A percentile compares a stretch with the other conserved stretches of the same genome.
These are phyloP conservation scores for Juglanconis oblonga DNA, from an alignment of 2,329 filamentous ascomycete species.

Conservation along the genomic window DNA sequence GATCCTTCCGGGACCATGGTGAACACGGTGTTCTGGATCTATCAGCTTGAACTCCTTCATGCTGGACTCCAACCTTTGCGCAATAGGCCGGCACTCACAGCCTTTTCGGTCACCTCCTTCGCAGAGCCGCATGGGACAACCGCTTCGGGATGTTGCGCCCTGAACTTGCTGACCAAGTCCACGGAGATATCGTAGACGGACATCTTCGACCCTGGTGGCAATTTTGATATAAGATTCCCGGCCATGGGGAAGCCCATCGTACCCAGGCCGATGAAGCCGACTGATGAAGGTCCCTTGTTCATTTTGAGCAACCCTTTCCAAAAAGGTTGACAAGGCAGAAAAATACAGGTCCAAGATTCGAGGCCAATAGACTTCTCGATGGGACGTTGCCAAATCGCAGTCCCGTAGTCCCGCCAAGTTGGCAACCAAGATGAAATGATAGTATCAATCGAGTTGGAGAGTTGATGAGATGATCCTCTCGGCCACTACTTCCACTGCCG, in stretches of 20 bases:
- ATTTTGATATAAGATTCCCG: slow-evolving; percentile 61
- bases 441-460: too few relatives aligned
- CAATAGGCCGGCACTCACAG: slow-evolving; percentile 45
- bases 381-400: neutral
- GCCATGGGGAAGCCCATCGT: slow-evolving; percentile 61
- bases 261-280: slow-evolving; percentile 54
- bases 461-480: neutral
- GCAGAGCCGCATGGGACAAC: slow-evolving; percentile 49
- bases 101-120: slow-evolving; percentile 59
- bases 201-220: slow-evolving; percentile 53
- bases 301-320: neutral
- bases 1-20: slow-evolving; percentile 65
- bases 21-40: slow-evolving; percentile 56
- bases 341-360: too few relatives aligned
- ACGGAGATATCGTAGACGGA: slow-evolving; percentile 64
- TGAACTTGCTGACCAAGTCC: slow-evolving; percentile 50
- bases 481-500: slow-evolving; percentile 12
- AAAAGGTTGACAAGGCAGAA: neutral
- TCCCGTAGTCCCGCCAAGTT: too few relatives aligned
- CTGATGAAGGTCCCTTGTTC: neutral
- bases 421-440: neutral
- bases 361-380: too few relatives aligned
- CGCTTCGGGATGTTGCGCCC: slow-evolving; percentile 39
- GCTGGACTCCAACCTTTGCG: neutral
- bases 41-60: neutral